These are phyloP conservation scores for Chalciporus chontae DNA, from an alignment of 768 basidiomycete species.

Conservation along the genomic window DNA sequence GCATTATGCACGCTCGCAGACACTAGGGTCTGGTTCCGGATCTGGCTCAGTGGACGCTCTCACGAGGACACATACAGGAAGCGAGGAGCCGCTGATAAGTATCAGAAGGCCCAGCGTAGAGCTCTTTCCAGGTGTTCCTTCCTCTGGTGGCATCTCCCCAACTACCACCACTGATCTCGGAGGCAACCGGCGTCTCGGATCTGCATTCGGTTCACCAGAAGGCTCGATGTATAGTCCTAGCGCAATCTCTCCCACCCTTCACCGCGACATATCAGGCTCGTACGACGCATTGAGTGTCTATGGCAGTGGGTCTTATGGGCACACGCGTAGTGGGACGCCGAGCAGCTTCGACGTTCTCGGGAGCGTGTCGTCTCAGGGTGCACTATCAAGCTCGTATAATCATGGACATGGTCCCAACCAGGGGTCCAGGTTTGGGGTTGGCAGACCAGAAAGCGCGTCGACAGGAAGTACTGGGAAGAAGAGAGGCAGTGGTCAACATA, in stretches of 20 bases:
- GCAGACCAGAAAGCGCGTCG: slow-evolving; percentile 17
- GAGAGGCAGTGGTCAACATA: slow-evolving; percentile 4
- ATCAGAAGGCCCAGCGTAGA: slow-evolving; percentile 14
- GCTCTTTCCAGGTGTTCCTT: background rate
- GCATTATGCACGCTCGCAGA: slow-evolving; percentile 28
- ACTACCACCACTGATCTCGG: slow-evolving; percentile 6
- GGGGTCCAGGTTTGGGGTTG: slow-evolving; percentile 18
- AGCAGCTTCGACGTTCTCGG: slow-evolving; percentile 26
- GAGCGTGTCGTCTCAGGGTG: slow-evolving; percentile 32
- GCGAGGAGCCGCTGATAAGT: slow-evolving; percentile 27
- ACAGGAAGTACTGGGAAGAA: slow-evolving; percentile 18
- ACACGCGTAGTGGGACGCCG: slow-evolving; percentile 23
- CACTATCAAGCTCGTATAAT: slow-evolving; percentile 19
- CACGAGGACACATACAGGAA: slow-evolving; percentile 26
- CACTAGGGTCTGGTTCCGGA: slow-evolving; percentile 24
- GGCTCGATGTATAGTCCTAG: slow-evolving; percentile 20
- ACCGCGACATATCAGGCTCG: slow-evolving; percentile 18
- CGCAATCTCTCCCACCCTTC: slow-evolving; percentile 4
- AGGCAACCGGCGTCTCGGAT: slow-evolving; percentile 22
- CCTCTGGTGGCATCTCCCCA: slow-evolving; percentile 7
- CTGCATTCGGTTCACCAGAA: slow-evolving; percentile 29
- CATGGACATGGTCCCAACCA: slow-evolving; percentile 16
- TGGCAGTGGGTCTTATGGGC: slow-evolving; percentile 22
- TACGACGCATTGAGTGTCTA: slow-evolving; percentile 17
- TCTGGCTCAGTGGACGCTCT: slow-evolving; percentile 28